Conservation (phyloP, 2,329 filamentous ascomycete species). For the Tolypocladium paradoxum region DNA sequence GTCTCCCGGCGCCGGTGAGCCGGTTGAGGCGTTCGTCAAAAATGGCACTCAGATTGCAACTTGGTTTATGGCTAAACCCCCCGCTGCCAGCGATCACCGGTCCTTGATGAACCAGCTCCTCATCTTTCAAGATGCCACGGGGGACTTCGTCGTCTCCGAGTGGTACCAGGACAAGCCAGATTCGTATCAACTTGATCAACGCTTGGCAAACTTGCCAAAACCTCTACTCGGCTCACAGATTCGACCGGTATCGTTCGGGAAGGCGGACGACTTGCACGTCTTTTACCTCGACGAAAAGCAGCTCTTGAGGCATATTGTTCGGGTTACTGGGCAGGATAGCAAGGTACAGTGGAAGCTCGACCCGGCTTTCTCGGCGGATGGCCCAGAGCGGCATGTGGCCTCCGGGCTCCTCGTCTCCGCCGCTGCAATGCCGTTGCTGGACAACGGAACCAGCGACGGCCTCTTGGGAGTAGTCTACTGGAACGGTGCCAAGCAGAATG, state of each 20-base stretch:
- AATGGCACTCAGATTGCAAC: not conserved
- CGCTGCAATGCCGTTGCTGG: not conserved
- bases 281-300: not conserved
- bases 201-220: not conserved
- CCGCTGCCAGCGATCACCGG: not conserved
- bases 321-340: not conserved
- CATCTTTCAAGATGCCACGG: not conserved
- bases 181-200: not conserved
- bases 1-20: not conserved
- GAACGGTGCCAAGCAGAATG: not conserved
- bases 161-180: not conserved
- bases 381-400: not conserved
- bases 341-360: not conserved
- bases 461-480: not conserved
- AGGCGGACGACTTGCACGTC: not conserved
- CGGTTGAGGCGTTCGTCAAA: not conserved
- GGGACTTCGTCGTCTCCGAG: not conserved
- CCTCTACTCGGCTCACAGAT: not conserved
- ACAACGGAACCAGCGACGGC: not conserved
- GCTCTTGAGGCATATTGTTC: not conserved
- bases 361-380: not conserved
- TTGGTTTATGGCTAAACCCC: not conserved
- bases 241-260: not conserved
- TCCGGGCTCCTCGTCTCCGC: not conserved
- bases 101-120: not conserved